phyloP scores from a whole-genome alignment of 768 basidiomycete species.

The Hygrocybe coccinea region DNA sequence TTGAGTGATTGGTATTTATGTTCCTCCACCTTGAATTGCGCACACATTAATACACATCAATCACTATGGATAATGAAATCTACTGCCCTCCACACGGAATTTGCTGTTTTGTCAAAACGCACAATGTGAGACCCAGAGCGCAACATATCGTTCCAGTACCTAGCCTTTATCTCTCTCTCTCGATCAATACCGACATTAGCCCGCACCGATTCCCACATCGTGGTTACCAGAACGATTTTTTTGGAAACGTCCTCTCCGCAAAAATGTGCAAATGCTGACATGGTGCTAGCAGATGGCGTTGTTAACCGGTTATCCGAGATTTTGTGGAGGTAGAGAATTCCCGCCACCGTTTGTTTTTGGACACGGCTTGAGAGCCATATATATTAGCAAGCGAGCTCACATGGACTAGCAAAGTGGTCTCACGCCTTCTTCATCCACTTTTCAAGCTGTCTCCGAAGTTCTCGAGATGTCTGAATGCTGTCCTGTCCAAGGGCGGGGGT shows the following conservation, averaged over 20 bases:
- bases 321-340: conserved; percentile 41
- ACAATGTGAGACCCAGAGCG: conserved; percentile 1
- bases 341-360: conserved; percentile 14
- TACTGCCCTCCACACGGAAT: not conserved
- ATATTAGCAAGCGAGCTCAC: not conserved
- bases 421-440: conserved; percentile 9
- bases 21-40: no score
- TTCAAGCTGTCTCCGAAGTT: conserved; percentile 7
- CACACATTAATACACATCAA: no score
- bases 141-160: conserved; percentile 8
- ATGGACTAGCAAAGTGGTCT: not conserved
- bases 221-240: conserved; percentile 43
- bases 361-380: not conserved
- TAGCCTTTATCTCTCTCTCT: conserved; percentile 1
- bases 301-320: conserved; percentile 32
- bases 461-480: conserved; percentile 3
- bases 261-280: conserved; percentile 9
- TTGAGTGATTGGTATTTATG: no score
- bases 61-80: not conserved
- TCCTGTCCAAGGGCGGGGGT: conserved; percentile 17
- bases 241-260: conserved; percentile 36
- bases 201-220: conserved; percentile 39
- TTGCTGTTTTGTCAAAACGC: not conserved
- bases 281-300: conserved; percentile 6
- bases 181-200: not conserved